phyloP scores from a whole-genome alignment of 345 rosid species.

The Corchorus capsularis region DNA sequence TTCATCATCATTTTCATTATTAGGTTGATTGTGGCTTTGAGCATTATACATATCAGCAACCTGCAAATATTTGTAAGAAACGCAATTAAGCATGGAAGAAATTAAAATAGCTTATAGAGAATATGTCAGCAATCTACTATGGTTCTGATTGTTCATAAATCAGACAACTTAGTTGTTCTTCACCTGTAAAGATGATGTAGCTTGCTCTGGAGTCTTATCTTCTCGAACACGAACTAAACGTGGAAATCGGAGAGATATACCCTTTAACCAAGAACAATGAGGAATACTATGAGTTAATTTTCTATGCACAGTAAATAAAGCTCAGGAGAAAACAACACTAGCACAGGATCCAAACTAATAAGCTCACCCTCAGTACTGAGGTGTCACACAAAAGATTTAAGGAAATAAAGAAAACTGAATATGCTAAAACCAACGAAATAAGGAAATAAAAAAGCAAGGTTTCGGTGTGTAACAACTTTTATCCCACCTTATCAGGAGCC shows the following conservation, averaged over 20 bases:
- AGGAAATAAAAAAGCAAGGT: conserved; percentile 5
- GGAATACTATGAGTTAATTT: not conserved
- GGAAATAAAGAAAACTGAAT: not conserved
- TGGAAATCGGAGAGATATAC: conserved; percentile 89
- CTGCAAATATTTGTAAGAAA: conserved; percentile 39
- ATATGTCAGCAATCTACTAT: not conserved
- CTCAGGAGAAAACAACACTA: not conserved
- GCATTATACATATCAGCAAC: conserved; percentile 85
- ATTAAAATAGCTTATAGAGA: not conserved
- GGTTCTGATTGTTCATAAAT: not conserved
- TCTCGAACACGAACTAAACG: conserved; percentile 78
- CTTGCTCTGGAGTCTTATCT: conserved; percentile 84
- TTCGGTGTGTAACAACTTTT: not conserved
- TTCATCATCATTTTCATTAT: conserved; percentile 57
- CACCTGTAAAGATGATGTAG: conserved; percentile 88
- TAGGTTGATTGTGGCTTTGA: conserved; percentile 74
- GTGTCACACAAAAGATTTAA: not conserved
- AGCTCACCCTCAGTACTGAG: not conserved
- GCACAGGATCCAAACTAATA: conserved; percentile 17
- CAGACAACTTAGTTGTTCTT: conserved; percentile 16
- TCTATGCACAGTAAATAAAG: not conserved
- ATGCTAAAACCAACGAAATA: not conserved
- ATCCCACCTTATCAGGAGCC: conserved; percentile 77
- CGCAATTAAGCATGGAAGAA: not conserved
- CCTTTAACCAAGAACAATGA: conserved; percentile 39